Evolutionary conservation across 768 basidiomycete genomes (phyloP), one percentile per base, ranked within the genome.

Genomic region (Agrocybe chaxingu): DNA sequence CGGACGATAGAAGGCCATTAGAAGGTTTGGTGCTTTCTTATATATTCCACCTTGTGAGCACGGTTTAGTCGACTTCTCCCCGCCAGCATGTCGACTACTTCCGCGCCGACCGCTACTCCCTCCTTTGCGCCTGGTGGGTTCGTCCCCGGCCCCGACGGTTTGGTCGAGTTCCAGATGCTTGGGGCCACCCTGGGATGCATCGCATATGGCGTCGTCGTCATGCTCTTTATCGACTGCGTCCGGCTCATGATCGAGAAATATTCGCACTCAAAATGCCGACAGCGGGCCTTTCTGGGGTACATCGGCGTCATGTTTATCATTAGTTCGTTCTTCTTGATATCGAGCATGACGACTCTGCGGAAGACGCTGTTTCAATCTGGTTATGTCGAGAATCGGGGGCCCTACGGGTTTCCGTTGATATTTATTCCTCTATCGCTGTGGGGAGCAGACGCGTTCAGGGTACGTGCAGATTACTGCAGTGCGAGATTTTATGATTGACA

Each of bases 381-480:
- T 4, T 36, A 24, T 24, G 24, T 30, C 13, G 39, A 13, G 6
- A 45, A 52, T 38, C 48, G 38, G 7, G 18, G 39, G 16, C 48
- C 55, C 10, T 39, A 47, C n/a, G 48, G 46, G 7, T 49, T 49
- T 9, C 43, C 50, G 9, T 51, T 54, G 6, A 24, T 48, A 29
- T 41, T 49, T 36, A 42, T 58, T 38, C 54, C 57, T 1, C 38
- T 56, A n/a, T 45, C 52, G 7, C 46, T 55, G 10, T 58, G 57
- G 57, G 52, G 46, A 2, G 52, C 54, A 12, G 57, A 58, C 40
- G 54, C 49, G 7, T 54, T 58, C 30, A 58, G 55, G 57, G 57
- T 56, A 19, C 43, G 57, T 42, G 1, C 19, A 32, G 8, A 37
- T 16, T 41, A 11, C 45, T 13, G 2, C 34, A 4, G 2, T 30